Base-by-base conservation (phyloP, 2,329 filamentous ascomycete species). In the Dendryphion nanum region DNA sequence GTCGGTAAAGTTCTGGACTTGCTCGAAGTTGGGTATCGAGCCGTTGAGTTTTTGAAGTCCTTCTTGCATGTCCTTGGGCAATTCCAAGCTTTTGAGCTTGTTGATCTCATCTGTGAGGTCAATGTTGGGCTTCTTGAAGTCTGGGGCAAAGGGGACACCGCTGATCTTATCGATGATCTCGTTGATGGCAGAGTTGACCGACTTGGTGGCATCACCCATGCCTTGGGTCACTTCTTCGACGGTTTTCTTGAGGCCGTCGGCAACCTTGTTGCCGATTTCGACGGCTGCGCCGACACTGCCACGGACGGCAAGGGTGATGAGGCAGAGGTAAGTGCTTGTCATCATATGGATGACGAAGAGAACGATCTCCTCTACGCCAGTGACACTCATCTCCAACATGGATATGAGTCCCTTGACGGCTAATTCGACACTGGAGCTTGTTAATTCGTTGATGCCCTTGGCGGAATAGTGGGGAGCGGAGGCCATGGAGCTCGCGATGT, bases 381-480 rank as follows among this genome's bases (percentile, higher is more conserved):
- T 90, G 48, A 97, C 74, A 43, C 85, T 82, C 61, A 97, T 74
- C 44, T 83, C 75, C 35, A 97, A 76, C 69, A 93, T 82, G 29
- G 81, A 74, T 65, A 93, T 86, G 63, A 97, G 77, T 33, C 81
- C 91, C 45, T 82, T 77, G 48, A 97, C 82, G 6, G 89, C 82
- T 53, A 84, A 82, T 52, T 90, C 87, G 50, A 97, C 83, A 39
- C 87, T 84, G 33, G 77, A 77, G 20, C 89, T 87, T 6, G 88
- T 85, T 51, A 97, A 71, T 42, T 88, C 79, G 68, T 98, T 98
- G 61, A 96, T 83, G 38, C 93, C 93, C 35, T 78, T 74, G 2
- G 90, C 86, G 62, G 97, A 83, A 69, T 95, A 97, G 67, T 96
- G 86, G 40, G 93, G 93, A 89, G 97, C 95, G 24, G 93, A 97